phyloP scores from a whole-genome alignment of 1,284 basidiomycete genomes.

The Cutaneotrichosporon dermatis region DNA sequence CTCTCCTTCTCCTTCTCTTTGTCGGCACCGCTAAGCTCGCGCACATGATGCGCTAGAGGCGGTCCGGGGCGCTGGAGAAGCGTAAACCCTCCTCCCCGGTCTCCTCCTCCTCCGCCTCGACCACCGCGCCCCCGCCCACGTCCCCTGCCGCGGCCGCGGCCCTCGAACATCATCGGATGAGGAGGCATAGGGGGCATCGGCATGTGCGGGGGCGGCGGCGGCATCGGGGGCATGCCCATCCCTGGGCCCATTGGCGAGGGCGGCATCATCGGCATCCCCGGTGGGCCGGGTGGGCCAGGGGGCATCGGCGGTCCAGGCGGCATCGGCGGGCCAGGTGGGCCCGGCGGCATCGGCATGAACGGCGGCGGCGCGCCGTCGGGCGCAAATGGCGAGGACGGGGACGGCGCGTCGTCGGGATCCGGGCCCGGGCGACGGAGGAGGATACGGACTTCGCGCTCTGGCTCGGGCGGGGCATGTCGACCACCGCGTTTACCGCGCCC shows the following conservation, averaged over 20 bases:
- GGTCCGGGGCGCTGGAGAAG: constrained; percentile 40
- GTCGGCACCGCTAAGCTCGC: neutral
- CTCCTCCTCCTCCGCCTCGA: constrained; percentile 15
- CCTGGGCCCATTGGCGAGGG: no score
- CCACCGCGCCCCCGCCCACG: constrained; percentile 9
- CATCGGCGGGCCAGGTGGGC: neutral
- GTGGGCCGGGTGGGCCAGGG: neutral
- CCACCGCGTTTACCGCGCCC: constrained; percentile 9
- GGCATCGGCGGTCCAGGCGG: neutral
- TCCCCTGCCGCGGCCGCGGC: neutral
- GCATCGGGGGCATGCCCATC: no score
- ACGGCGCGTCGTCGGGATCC: constrained; percentile 1
- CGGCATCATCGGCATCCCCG: no score
- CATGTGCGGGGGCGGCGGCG: neutral
- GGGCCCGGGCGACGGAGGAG: constrained; percentile 26
- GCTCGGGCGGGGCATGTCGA: constrained; percentile 13
- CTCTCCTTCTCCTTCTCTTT: neutral
- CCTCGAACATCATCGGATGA: no score
- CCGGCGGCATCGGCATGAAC: neutral
- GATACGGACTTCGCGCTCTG: constrained; percentile 36
- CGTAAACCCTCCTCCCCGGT: constrained; percentile 31
- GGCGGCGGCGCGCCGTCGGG: neutral
- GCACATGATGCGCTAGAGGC: constrained; percentile 22
- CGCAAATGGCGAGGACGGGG: neutral
- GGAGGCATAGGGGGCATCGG: neutral